A percentile compares a stretch with the other conserved stretches of the same genome.
Evolutionary conservation across 1,139 yeast genomes (phyloP).

Genomic region (Yamadazyma kanchanaburiensis): DNA sequence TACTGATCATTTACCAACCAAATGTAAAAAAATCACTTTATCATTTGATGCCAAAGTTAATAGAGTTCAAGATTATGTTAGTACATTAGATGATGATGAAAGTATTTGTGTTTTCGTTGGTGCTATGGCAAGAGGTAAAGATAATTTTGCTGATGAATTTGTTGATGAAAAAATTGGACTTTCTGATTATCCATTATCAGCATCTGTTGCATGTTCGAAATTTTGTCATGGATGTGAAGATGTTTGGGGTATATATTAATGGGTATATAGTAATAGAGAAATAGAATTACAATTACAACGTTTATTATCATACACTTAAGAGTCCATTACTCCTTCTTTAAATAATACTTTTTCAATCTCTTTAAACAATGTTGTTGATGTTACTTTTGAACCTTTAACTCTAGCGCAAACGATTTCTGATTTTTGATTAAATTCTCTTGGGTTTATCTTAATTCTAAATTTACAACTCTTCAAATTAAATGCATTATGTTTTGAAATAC

Average conservation of each 20-base stretch:
- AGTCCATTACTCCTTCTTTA: slow-evolving; percentile 45
- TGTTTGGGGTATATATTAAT: slow-evolving; percentile 75
- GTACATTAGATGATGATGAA: slow-evolving; percentile 78
- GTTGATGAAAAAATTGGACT: slow-evolving; percentile 96
- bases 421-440: slow-evolving; percentile 38
- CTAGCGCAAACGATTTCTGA: slow-evolving; percentile 46
- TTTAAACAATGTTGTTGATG: slow-evolving; percentile 42
- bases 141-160: slow-evolving; percentile 93
- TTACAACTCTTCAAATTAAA: slow-evolving; percentile 63
- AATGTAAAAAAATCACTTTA: slow-evolving; percentile 88
- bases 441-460: slow-evolving; percentile 52
- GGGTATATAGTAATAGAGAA: neutral
- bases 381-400: slow-evolving; percentile 42
- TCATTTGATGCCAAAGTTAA: slow-evolving; percentile 91
- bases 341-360: slow-evolving; percentile 46
- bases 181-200: slow-evolving; percentile 92
- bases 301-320: neutral
- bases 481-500: slow-evolving; percentile 58
- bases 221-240: slow-evolving; percentile 99
- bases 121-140: slow-evolving; percentile 98
- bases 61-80: slow-evolving; percentile 85
- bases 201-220: slow-evolving; percentile 97
- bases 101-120: slow-evolving; percentile 98
- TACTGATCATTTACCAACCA: slow-evolving; percentile 93
- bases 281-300: neutral